phyloP scores from a whole-genome alignment of 2,329 filamentous ascomycete genomes.

The Cladophialophora exuberans region DNA sequence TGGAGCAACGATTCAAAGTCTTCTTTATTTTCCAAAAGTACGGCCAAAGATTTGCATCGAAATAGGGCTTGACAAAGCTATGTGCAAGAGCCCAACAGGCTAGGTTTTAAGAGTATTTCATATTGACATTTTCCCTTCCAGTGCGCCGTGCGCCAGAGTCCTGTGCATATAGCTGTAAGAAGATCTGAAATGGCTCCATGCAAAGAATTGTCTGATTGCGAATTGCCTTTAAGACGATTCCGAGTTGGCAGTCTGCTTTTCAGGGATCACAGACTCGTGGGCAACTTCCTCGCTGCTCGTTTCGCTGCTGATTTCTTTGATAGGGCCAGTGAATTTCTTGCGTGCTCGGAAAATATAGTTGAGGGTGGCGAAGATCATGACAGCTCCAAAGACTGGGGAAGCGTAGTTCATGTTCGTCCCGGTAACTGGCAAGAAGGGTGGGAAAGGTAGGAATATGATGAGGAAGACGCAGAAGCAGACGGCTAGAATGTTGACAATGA shows the following conservation, averaged over 20 bases:
- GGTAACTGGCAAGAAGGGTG: slow-evolving; percentile 39
- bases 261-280: slow-evolving; percentile 17
- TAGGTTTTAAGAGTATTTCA: too few relatives aligned
- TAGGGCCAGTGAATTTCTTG: slow-evolving; percentile 25
- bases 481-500: slow-evolving; percentile 37
- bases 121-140: too few relatives aligned
- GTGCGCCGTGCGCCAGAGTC: not conserved
- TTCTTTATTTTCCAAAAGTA: too few relatives aligned
- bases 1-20: too few relatives aligned
- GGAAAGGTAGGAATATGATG: slow-evolving; percentile 41
- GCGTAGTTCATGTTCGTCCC: slow-evolving; percentile 41
- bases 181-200: too few relatives aligned
- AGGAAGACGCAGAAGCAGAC: slow-evolving; percentile 39
- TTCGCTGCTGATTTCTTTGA: slow-evolving; percentile 27
- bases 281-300: slow-evolving; percentile 22
- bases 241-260: slow-evolving; percentile 10
- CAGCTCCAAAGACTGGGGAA: slow-evolving; percentile 23
- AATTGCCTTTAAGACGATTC: slow-evolving; percentile 13
- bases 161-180: not conserved
- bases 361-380: slow-evolving; percentile 24
- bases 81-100: too few relatives aligned
- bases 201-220: too few relatives aligned
- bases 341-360: slow-evolving; percentile 24
- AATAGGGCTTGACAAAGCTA: too few relatives aligned
- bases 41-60: too few relatives aligned